A percentile compares a stretch with the other conserved stretches of the same genome.
Conservation (phyloP, 208 protist genomes). For the Wallacemonas sp. region DNA sequence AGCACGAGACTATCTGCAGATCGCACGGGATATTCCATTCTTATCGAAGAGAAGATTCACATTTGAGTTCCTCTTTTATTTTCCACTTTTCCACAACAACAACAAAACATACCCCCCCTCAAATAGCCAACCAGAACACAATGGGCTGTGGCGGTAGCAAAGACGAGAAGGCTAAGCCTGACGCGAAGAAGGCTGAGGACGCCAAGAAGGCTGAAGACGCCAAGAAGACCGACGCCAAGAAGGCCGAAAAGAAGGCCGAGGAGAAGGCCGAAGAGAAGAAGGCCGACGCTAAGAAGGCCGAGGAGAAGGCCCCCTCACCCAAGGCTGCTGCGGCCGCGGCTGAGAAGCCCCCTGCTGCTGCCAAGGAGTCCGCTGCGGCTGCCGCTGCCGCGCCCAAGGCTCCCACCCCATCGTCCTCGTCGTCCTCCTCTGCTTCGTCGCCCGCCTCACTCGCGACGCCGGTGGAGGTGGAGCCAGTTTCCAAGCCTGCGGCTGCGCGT, state of each 20-base stretch:
- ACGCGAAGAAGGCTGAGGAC: background rate
- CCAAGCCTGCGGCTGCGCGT: no score
- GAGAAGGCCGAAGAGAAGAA: background rate
- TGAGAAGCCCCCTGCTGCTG: background rate
- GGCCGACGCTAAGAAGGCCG: slow-evolving; percentile 1
- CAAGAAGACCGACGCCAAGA: background rate
- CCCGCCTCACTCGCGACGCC: no score
- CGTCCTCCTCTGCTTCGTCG: no score
- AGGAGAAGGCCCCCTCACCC: slow-evolving; percentile 12
- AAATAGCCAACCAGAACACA: background rate
- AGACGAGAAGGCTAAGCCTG: slow-evolving; percentile 21
- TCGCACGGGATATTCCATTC: no score
- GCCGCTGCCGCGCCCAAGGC: background rate
- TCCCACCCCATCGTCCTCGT: background rate
- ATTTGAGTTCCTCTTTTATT: slow-evolving; percentile 20
- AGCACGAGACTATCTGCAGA: background rate
- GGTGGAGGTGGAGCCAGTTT: background rate
- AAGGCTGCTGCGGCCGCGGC: slow-evolving; percentile 12
- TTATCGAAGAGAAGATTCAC: no score
- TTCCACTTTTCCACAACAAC: background rate
- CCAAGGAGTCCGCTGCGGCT: background rate
- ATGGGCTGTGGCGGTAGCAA: slow-evolving; percentile 52
- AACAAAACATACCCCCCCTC: background rate
- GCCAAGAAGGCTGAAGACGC: slow-evolving; percentile 13
- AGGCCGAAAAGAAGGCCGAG: background rate